These are phyloP conservation scores for Phialocephala subalpina DNA, from an alignment of 2,329 filamentous ascomycete species.

Conservation along the genomic window DNA sequence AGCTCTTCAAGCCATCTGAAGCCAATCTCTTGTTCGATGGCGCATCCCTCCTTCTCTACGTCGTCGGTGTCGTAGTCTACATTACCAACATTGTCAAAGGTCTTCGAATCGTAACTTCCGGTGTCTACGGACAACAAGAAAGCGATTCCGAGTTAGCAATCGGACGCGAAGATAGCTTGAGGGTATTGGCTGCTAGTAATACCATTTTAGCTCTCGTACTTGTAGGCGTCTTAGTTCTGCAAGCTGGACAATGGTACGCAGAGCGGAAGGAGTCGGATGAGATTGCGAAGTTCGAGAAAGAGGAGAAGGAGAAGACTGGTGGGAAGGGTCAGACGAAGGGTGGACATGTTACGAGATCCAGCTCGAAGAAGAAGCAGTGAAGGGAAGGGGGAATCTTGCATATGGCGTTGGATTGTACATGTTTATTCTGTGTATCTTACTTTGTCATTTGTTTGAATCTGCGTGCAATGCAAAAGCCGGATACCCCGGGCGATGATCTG, in stretches of 20 bases:
- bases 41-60: constrained; percentile 74
- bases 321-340: constrained; percentile 45
- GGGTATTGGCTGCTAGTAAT: constrained; percentile 92
- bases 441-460: not conserved
- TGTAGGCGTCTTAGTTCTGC: constrained; percentile 88
- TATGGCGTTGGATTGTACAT: constrained; percentile 4
- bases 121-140: constrained; percentile 56
- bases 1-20: constrained; percentile 93
- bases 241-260: constrained; percentile 98
- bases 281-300: constrained; percentile 68
- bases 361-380: constrained; percentile 48
- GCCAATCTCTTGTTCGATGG: constrained; percentile 95
- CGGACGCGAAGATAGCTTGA: constrained; percentile 86
- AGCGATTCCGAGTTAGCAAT: constrained; percentile 68
- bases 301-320: constrained; percentile 55
- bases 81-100: constrained; percentile 97
- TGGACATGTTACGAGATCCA: constrained; percentile 38
- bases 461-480: not conserved
- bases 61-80: constrained; percentile 91
- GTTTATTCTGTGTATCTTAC: constrained; percentile 4
- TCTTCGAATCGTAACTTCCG: constrained; percentile 80
- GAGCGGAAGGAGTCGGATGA: constrained; percentile 92
- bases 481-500: not conserved
- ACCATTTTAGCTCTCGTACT: constrained; percentile 94
- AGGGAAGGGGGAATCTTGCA: not conserved